Evolutionary conservation across 192 early-diverging fungal genomes (phyloP).

Genomic region (Endogone sp.): DNA sequence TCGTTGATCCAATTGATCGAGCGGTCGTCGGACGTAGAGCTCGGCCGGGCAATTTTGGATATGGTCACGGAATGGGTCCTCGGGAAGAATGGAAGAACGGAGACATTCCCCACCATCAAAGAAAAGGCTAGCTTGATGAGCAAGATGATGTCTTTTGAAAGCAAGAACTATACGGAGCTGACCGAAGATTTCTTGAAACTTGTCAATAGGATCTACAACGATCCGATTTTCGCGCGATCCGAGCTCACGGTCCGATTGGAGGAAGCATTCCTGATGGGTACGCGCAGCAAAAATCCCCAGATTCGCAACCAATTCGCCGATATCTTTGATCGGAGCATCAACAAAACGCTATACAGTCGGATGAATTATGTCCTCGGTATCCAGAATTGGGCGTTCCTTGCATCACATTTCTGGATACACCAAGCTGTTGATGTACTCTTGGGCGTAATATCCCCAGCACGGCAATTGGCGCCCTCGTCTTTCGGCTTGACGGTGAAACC

Average conservation of each 20-base stretch:
- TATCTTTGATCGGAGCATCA: constrained; percentile 79
- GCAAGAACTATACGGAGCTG: constrained; percentile 59
- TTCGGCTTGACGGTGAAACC: constrained; percentile 45
- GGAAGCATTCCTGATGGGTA: constrained; percentile 91
- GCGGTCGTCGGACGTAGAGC: constrained; percentile 66
- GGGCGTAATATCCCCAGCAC: constrained; percentile 51
- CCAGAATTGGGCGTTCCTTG: constrained; percentile 95
- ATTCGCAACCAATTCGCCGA: constrained; percentile 77
- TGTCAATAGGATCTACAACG: constrained; percentile 88
- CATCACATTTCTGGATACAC: constrained; percentile 85
- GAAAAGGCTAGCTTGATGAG: constrained; percentile 94
- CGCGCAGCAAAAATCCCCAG: constrained; percentile 71
- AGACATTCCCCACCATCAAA: constrained; percentile 93
- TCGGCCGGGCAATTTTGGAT: constrained; percentile 72
- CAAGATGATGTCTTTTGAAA: constrained; percentile 87
- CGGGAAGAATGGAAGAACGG: constrained; percentile 57
- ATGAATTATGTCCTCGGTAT: constrained; percentile 86
- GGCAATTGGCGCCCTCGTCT: constrained; percentile 26
- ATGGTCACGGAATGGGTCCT: constrained; percentile 89
- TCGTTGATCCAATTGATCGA: constrained; percentile 82
- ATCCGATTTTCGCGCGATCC: constrained; percentile 75
- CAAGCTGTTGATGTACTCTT: constrained; percentile 88
- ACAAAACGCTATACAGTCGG: constrained; percentile 61
- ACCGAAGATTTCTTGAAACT: constrained; percentile 84
- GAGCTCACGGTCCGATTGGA: constrained; percentile 94